A percentile compares a stretch with the other conserved stretches of the same genome.
phyloP scores from a whole-genome alignment of 2,329 filamentous ascomycete genomes.

The Coleophoma eucalyptorum region DNA sequence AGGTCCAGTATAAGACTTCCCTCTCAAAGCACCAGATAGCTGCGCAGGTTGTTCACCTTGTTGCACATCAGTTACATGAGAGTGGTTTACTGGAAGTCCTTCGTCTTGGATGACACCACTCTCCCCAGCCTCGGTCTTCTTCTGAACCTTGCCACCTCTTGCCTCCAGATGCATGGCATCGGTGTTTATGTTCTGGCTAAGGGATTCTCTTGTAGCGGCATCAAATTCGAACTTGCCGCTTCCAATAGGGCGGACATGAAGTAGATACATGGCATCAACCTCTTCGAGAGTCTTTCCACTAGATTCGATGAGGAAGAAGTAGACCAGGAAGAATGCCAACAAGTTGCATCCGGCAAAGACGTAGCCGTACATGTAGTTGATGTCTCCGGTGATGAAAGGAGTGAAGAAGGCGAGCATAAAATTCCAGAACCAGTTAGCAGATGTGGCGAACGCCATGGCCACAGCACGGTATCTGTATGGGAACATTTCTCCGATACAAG shows the following conservation, averaged over 20 bases:
- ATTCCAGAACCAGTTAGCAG: slow-evolving; percentile 61
- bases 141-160: neutral
- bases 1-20: no score
- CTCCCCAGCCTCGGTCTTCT: neutral
- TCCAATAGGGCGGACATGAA: slow-evolving; percentile 30
- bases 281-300: slow-evolving; percentile 26
- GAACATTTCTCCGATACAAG: slow-evolving; percentile 64
- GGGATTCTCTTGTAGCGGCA: slow-evolving; percentile 6
- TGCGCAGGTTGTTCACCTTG: neutral
- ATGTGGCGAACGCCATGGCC: slow-evolving; percentile 57
- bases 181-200: slow-evolving; percentile 9
- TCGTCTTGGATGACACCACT: slow-evolving; percentile 1
- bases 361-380: slow-evolving; percentile 62
- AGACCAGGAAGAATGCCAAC: slow-evolving; percentile 60
- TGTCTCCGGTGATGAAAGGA: slow-evolving; percentile 69
- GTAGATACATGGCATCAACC: slow-evolving; percentile 21
- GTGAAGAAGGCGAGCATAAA: slow-evolving; percentile 61
- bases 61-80: neutral
- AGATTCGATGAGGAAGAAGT: slow-evolving; percentile 74
- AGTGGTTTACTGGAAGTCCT: neutral
- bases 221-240: slow-evolving; percentile 13
- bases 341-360: slow-evolving; percentile 73
- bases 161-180: slow-evolving; percentile 14
- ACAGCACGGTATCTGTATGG: slow-evolving; percentile 59
- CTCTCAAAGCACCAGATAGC: no score